A percentile compares a stretch with the other conserved stretches of the same genome.
Evolutionary conservation across 768 basidiomycete genomes (phyloP).

Genomic region (Phlegmacium glaucopus): DNA sequence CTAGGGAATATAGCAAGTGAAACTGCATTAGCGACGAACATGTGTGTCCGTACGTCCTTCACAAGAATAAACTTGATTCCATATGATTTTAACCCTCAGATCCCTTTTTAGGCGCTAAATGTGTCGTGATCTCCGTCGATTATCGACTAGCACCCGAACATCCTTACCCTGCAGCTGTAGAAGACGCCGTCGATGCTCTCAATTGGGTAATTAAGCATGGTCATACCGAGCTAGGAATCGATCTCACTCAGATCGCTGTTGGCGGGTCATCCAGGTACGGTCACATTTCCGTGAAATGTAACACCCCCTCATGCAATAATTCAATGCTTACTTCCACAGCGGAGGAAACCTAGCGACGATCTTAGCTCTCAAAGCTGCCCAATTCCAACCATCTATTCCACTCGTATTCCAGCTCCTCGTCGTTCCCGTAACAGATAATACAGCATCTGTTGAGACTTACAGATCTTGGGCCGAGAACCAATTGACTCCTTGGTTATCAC

Average conservation of each 20-base stretch:
- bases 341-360: conserved; percentile 72
- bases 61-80: background rate
- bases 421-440: conserved; percentile 75
- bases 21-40: conserved; percentile 57
- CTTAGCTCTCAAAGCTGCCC: conserved; percentile 58
- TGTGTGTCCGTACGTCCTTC: conserved; percentile 50
- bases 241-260: conserved; percentile 56
- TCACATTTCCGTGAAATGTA: background rate
- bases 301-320: background rate
- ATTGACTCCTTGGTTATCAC: conserved; percentile 56
- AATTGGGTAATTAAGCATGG: conserved; percentile 58
- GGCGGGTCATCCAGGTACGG: conserved; percentile 70
- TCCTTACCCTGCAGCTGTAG: conserved; percentile 67
- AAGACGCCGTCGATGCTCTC: conserved; percentile 66
- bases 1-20: conserved; percentile 62
- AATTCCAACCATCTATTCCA: conserved; percentile 44
- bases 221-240: conserved; percentile 39
- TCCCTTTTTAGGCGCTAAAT: conserved; percentile 44
- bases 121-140: conserved; percentile 63
- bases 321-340: conserved; percentile 26
- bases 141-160: conserved; percentile 73
- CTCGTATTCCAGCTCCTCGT: conserved; percentile 61
- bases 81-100: background rate
- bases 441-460: conserved; percentile 43
- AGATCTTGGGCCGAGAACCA: conserved; percentile 50